Evolutionary conservation across 352 stramenopile genomes (phyloP), one percentile per base, ranked within the genome.

Genomic region (Saprolegnia parasitica): DNA sequence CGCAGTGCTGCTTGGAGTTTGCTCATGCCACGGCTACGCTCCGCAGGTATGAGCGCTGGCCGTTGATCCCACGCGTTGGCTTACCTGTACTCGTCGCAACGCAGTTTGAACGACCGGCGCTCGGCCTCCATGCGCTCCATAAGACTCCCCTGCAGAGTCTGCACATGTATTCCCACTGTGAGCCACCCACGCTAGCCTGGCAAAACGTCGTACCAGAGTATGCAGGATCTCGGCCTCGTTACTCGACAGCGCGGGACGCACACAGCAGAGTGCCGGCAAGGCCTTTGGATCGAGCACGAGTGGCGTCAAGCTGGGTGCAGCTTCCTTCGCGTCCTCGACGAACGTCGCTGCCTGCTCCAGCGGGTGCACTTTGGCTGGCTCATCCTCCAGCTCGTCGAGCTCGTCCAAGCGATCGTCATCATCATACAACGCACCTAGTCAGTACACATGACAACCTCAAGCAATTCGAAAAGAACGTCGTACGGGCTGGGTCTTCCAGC

Each of bases 101-200:
- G 35, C 8, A 24, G 16, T 23, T 23, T 49, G 40, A 65, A 65
- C 16, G 35, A 20, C 15, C 40, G 18, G 8, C 57, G 57, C 24
- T 65, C 57, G 15, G 57, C 57, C 37, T 65, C 57, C 4, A 65
- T 29, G 57, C 57, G 57, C 29, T 65, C 24, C 57, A 65, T 32
- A 4, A 65, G 24, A 16, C 40, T 32, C 18, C 37, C 40, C 21
- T 49, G 46, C 23, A 24, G 57, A 52, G 35, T 65, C 57, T 65
- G 47, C 21, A 5, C 13, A 24, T 29, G 49, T 52, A 35, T 5
- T 6, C 5, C 29, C 29, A 35, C 5, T 2, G 29, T 35, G 2
- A 35, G 5, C 29, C 29, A 35, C 5, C 29, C 29, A 35, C 5
- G 29, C 29, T 35, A 35, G 29, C 29, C 2, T 2, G 2, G 29